phyloP scores from a whole-genome alignment of 192 early-diverging fungal species.

The Cetraspora pellucida region DNA sequence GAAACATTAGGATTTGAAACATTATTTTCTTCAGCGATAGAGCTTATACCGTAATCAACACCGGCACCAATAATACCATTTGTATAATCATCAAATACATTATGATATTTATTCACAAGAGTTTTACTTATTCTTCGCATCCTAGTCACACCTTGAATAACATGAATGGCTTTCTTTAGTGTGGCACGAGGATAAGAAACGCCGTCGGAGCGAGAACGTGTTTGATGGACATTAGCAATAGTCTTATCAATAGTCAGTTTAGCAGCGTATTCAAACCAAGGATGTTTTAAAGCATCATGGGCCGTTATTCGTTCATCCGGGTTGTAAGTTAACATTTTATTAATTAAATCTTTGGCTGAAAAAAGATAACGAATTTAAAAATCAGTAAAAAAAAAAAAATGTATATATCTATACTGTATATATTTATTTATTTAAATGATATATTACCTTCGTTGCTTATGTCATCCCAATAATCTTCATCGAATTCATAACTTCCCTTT shows the following conservation, averaged over 20 bases:
- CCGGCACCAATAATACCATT: no score
- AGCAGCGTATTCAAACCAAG: constrained; percentile 61
- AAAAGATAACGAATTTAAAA: no score
- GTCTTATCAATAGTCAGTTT: not conserved
- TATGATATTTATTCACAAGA: not conserved
- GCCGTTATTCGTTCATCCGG: constrained; percentile 77
- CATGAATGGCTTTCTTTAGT: constrained; percentile 14
- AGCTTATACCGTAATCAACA: no score
- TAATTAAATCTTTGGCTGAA: constrained; percentile 62
- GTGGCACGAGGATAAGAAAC: not conserved
- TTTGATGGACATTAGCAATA: not conserved
- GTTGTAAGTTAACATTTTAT: constrained; percentile 65
- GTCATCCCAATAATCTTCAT: constrained; percentile 77
- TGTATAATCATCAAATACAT: not conserved
- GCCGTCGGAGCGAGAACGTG: not conserved
- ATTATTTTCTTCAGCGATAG: no score
- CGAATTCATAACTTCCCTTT: constrained; percentile 66
- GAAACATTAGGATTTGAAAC: no score
- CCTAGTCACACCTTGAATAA: constrained; percentile 11
- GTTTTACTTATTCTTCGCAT: not conserved
- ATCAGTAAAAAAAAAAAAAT: no score
- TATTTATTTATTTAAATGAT: no score
- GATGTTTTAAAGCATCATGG: constrained; percentile 78
- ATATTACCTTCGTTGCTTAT: constrained; percentile 62
- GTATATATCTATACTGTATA: no score